Percentiles rank a stretch among this genome's conserved stretches.
Conservation (phyloP, 108 stramenopile genomes). For the Cyclostephanos invisitatus region DNA sequence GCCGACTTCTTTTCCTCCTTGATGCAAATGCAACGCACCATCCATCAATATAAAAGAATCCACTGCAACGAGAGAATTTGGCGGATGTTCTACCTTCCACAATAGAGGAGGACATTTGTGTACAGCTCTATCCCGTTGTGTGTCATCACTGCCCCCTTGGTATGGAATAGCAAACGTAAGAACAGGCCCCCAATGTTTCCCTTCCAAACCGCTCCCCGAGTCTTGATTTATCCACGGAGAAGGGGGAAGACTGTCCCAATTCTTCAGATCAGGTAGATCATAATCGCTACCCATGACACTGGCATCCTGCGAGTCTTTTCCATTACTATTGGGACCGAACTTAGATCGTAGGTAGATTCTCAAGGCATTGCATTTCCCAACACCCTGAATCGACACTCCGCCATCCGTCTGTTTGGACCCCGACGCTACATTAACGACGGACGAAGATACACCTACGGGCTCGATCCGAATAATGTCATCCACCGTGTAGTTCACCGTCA, state of each 20-base stretch:
- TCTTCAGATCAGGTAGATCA: slow-evolving; percentile 26
- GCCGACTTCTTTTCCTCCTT: background rate
- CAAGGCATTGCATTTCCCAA: slow-evolving; percentile 75
- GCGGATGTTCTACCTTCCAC: slow-evolving; percentile 83
- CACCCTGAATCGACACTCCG: slow-evolving; percentile 61
- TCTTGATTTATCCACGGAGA: slow-evolving; percentile 31
- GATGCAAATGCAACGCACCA: slow-evolving; percentile 52
- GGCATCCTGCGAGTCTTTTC: background rate
- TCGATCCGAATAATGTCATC: slow-evolving; percentile 44
- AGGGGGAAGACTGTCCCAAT: slow-evolving; percentile 29
- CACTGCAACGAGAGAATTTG: slow-evolving; percentile 50
- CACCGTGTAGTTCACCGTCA: slow-evolving; percentile 43
- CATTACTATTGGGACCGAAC: slow-evolving; percentile 26
- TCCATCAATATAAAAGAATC: slow-evolving; percentile 80
- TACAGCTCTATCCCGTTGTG: slow-evolving; percentile 12
- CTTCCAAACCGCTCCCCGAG: background rate
- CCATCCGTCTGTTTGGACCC: slow-evolving; percentile 16
- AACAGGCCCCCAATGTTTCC: slow-evolving; percentile 24
- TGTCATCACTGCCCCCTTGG: slow-evolving; percentile 17
- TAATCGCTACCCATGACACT: slow-evolving; percentile 2
- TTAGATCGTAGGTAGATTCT: slow-evolving; percentile 62
- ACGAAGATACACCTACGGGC: slow-evolving; percentile 15
- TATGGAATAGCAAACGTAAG: slow-evolving; percentile 54
- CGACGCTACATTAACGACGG: slow-evolving; percentile 36
- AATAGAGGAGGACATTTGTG: slow-evolving; percentile 65